Evolutionary conservation across 139 green algal genomes (phyloP).

Genomic region (Tetradesmus obliquus): DNA sequence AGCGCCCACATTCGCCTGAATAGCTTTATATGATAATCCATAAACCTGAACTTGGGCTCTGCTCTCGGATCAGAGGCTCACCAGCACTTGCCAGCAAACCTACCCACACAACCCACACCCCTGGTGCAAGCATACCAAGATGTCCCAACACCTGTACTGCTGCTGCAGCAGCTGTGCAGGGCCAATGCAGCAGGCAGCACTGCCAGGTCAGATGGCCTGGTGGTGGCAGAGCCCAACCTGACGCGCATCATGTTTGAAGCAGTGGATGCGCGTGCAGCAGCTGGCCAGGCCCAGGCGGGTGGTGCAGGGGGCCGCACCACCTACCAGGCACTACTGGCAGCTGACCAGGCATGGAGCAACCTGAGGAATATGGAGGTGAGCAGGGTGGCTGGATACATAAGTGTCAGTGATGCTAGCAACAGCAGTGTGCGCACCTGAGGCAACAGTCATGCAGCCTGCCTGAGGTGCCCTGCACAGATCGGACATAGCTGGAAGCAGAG

Average conservation of each 20-base stretch:
- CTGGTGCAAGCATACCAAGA: not conserved
- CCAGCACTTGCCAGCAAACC: not conserved
- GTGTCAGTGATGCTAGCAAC: too few relatives aligned
- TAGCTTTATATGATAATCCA: too few relatives aligned
- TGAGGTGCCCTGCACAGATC: not conserved
- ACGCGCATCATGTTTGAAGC: conserved; percentile 55
- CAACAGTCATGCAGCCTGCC: not conserved
- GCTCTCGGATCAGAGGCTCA: not conserved
- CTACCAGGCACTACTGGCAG: conserved; percentile 73
- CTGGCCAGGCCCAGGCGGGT: conserved; percentile 49
- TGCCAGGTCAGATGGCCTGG: not conserved
- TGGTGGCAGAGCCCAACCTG: conserved; percentile 12
- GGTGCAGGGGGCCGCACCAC: conserved; percentile 84
- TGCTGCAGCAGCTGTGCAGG: not conserved
- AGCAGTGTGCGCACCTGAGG: not conserved
- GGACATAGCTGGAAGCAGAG: too few relatives aligned
- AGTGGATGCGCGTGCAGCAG: conserved; percentile 34
- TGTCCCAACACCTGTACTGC: not conserved
- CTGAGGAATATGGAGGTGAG: conserved; percentile 57
- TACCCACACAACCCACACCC: not conserved
- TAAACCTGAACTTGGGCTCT: too few relatives aligned
- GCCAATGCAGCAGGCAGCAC: not conserved
- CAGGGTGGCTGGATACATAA: not conserved
- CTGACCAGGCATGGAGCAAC: conserved; percentile 77
- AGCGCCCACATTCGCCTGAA: not conserved